Evolutionary conservation across 2,329 filamentous ascomycete genomes (phyloP).

Genomic region (Pseudogymnoascus destructans): DNA sequence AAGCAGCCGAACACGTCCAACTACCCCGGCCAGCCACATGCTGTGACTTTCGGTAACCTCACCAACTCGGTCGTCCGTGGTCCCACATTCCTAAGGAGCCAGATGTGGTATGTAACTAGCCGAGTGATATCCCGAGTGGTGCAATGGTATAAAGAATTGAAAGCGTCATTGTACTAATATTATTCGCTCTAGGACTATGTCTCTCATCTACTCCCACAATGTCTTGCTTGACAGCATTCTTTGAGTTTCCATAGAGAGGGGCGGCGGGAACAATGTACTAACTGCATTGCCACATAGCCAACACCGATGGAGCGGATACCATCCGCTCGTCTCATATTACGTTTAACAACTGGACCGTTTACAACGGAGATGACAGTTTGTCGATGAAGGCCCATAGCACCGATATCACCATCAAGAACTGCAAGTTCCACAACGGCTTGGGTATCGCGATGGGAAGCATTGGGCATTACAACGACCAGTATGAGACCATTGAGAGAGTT

Average conservation of each 20-base stretch:
- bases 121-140: neutral
- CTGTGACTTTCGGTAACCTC: constrained; percentile 37
- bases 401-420: constrained; percentile 38
- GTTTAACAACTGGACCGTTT: constrained; percentile 36
- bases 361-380: constrained; percentile 41
- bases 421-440: constrained; percentile 35
- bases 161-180: neutral
- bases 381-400: constrained; percentile 42
- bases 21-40: constrained; percentile 36
- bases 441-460: constrained; percentile 45
- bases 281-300: constrained; percentile 14
- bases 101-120: constrained; percentile 38
- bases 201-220: constrained; percentile 35
- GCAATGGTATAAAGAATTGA: neutral
- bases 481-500: constrained; percentile 38
- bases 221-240: constrained; percentile 37
- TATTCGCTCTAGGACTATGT: constrained; percentile 31
- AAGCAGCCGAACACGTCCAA: constrained; percentile 29
- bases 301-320: constrained; percentile 37
- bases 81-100: constrained; percentile 39
- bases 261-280: neutral
- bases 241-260: neutral
- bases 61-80: constrained; percentile 36
- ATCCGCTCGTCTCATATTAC: constrained; percentile 39
- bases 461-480: constrained; percentile 37